phyloP scores from a whole-genome alignment of 2,329 filamentous ascomycete genomes.

The Pyrenophora graminea region DNA sequence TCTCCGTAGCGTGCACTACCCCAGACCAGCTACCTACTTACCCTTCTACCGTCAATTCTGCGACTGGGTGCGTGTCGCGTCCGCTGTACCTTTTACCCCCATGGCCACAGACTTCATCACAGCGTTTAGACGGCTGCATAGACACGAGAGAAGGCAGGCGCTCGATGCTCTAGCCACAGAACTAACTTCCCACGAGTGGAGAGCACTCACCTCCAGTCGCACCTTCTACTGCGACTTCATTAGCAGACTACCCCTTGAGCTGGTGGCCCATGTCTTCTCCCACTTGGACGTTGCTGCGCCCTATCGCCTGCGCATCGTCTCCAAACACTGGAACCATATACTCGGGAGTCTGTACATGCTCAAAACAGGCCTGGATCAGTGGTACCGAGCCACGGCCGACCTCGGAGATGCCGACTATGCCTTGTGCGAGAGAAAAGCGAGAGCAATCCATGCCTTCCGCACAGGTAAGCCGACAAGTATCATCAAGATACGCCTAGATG shows the following conservation, averaged over 20 bases:
- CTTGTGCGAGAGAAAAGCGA: slow-evolving; percentile 25
- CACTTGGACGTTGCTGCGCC: slow-evolving; percentile 37
- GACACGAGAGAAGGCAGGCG: slow-evolving; percentile 22
- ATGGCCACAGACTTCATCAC: slow-evolving; percentile 16
- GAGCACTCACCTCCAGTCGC: slow-evolving; percentile 25
- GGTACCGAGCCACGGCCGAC: slow-evolving; percentile 26
- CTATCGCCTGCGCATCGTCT: slow-evolving; percentile 40
- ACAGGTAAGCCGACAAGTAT: slow-evolving; percentile 16
- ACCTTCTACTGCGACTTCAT: slow-evolving; percentile 43
- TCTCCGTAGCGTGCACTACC: not conserved
- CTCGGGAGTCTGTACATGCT: slow-evolving; percentile 34
- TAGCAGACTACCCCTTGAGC: slow-evolving; percentile 44
- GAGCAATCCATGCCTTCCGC: slow-evolving; percentile 32
- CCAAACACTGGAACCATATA: slow-evolving; percentile 36
- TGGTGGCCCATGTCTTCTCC: slow-evolving; percentile 42
- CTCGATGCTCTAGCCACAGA: slow-evolving; percentile 30
- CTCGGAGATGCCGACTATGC: slow-evolving; percentile 20
- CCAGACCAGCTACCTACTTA: slow-evolving; percentile 3
- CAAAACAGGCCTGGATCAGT: slow-evolving; percentile 22
- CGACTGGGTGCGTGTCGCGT: too few relatives aligned
- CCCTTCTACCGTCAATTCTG: too few relatives aligned
- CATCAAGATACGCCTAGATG: not conserved
- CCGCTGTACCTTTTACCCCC: not conserved
- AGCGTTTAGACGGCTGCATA: slow-evolving; percentile 24
- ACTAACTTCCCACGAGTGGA: slow-evolving; percentile 40